Base-by-base conservation (phyloP, 2,329 filamentous ascomycete genomes). In the Teratosphaeria gauchensis region DNA sequence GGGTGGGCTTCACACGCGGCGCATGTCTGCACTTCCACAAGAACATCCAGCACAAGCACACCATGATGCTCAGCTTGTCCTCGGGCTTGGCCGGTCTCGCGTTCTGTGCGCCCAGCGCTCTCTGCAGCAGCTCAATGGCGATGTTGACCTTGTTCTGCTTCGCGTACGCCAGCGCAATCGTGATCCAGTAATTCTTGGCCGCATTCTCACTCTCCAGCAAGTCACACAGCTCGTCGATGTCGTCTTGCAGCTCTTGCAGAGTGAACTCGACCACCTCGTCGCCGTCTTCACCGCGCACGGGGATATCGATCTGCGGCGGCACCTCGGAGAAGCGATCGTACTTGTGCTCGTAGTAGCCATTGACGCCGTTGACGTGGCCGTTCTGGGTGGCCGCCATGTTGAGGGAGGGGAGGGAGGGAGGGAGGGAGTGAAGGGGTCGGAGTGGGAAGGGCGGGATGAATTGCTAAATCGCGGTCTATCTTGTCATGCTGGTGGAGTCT, bases 61-160 rank as follows among this genome's bases (percentile, higher is more conserved):
- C 88, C 63, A 95, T 81, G 68, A 96, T 85, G 73, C 87, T 90
- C 68, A 95, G 84, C 72, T 89, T 89, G 76, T 96, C 92, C 65
- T 92, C 88, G 51, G 86, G 83, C 63, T 84, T 87, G 38, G 84
- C 85, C 1, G 42, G 42, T 58, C 64, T 59, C 58, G 63, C 57
- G 24, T 46, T 46, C 68, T 90, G 84, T 66, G 88, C 89, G 61
- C 82, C 81, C 66, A 90, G 80, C 54, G 89, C 90, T 68, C 89
- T 88, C 55, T 86, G 84, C 65, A 88, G 74, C 57, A 88, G 84
- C 62, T 87, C 84, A 61, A 88, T 82, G 56, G 84, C 85, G 76
- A 94, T 89, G 71, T 96, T 92, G 62, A 94, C 84, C 76, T 95
- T 95, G 71, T 87, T 86, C 76, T 96, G 90, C 77, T 97, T 99